A percentile compares a stretch with the other conserved stretches of the same genome.
phyloP scores from a whole-genome alignment of 140 eudicot species.

The Flaveria floridana region DNA sequence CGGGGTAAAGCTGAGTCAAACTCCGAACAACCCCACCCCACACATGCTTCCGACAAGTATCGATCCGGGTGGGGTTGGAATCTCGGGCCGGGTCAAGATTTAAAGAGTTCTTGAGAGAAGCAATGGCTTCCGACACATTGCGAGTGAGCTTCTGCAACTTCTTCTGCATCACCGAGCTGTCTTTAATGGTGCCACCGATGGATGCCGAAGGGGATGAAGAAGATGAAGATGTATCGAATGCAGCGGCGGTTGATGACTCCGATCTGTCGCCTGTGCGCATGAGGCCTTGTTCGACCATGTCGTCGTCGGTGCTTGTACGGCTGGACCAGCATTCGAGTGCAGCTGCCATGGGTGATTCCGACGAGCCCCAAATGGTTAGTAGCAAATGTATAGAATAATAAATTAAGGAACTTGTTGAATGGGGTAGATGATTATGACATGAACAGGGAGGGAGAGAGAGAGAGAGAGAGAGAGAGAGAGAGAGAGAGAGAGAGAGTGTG shows the following conservation, averaged over 20 bases:
- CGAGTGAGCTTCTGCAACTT: conserved; percentile 80
- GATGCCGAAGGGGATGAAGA: conserved; percentile 38
- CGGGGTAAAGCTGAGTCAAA: conserved; percentile 97
- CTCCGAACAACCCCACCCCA: conserved; percentile 91
- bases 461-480: not conserved
- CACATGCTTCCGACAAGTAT: conserved; percentile 55
- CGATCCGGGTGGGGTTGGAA: conserved; percentile 51
- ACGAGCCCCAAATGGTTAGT: not conserved
- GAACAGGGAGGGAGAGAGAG: not conserved
- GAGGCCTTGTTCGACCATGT: conserved; percentile 88
- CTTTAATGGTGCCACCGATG: conserved; percentile 37
- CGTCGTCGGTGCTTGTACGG: conserved; percentile 82
- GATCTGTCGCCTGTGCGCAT: conserved; percentile 87
- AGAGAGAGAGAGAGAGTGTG: not conserved
- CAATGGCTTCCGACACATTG: conserved; percentile 88
- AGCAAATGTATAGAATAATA: not conserved
- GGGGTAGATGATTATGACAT: not conserved
- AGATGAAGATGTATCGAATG: conserved; percentile 39
- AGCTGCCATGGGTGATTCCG: conserved; percentile 57
- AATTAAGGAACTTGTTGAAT: conserved; percentile 2
- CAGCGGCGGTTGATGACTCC: conserved; percentile 42
- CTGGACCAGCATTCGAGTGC: conserved; percentile 98
- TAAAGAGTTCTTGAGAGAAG: conserved; percentile 80
- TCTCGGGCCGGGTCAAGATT: conserved; percentile 82
- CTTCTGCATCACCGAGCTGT: conserved; percentile 66